Base-by-base conservation (phyloP, 2,329 filamentous ascomycete species). In the Aspergillus carbonarius region DNA sequence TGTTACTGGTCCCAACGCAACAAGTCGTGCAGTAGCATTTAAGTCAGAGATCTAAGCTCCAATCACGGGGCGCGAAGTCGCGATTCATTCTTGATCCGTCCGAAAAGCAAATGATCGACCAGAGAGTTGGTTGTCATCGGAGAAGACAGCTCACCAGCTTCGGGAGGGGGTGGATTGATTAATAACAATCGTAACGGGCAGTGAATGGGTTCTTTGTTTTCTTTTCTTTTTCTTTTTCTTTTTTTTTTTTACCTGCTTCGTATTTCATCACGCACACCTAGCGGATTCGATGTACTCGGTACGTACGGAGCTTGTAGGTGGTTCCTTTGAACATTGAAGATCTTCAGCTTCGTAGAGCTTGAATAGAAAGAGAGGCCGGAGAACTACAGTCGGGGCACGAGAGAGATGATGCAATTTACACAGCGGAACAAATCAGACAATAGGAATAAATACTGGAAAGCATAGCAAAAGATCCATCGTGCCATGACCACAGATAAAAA, bases 71-170 rank as follows among this genome's bases (percentile, higher is more conserved):
- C 49, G 46, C 49, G 32, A 37, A 49, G 44, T 35, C 49, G 53
- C 59, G 61, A 65, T 61, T 59, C 46, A 55, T 57, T 58, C 57
- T 57, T 65, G 60, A 63, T 60, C 62, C 58, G 59, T 61, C 64
- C 51, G 59, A 54, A 63, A 65, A 60, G 39, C 56, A 49, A 60
- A 65, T 62, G 63, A 63, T 62, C 63, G 55, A 54, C 57, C 58
- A 51, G 51, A 58, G 44, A 60, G 54, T 54, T 60, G 62, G 54
- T 54, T 60, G 54, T 60, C 58, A 59, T 57, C 52, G 53, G 52
- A 56, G 39, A 44, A 57, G 63, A 65, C 64, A 66, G 61, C 64
- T 66, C 63, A 62, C 54, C 61, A 58, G 51, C 53, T 35, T 58
- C 47, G 42, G 56, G 54, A 54, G 51, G 51, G 51, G 51, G 25